Evolutionary conservation across 2,329 filamentous ascomycete genomes (phyloP).

Genomic region (Fusarium solani-melongenae): DNA sequence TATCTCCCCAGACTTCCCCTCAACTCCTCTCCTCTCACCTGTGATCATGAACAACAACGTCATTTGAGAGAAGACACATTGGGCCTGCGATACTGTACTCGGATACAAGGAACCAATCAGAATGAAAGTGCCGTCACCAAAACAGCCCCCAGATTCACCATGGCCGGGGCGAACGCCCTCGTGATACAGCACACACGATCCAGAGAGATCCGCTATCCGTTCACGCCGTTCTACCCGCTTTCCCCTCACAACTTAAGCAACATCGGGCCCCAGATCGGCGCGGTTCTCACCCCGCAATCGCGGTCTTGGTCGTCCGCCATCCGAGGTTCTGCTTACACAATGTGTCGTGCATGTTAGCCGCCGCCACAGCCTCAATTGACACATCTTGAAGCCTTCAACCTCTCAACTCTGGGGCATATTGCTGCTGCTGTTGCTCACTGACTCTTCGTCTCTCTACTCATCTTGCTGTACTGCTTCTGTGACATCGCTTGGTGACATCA

Average conservation of each 20-base stretch:
- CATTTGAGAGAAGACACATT: neutral
- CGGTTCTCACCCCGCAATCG: slow-evolving; percentile 34
- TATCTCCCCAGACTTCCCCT: neutral
- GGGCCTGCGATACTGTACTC: neutral
- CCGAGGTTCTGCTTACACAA: slow-evolving; percentile 34
- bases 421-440: neutral
- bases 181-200: neutral
- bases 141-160: neutral
- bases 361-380: slow-evolving; percentile 14
- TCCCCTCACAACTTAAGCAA: slow-evolving; percentile 35
- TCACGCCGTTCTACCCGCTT: slow-evolving; percentile 13
- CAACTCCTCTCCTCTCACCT: neutral
- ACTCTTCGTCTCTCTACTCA: neutral
- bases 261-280: slow-evolving; percentile 27
- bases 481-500: slow-evolving; percentile 7
- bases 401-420: neutral
- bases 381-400: slow-evolving; percentile 2
- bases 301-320: slow-evolving; percentile 27
- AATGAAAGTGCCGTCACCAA: neutral
- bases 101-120: neutral
- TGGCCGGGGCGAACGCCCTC: neutral
- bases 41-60: neutral
- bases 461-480: neutral
- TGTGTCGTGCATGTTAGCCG: slow-evolving; percentile 12
- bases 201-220: slow-evolving; percentile 13